Conservation (phyloP, 2,329 filamentous ascomycete genomes). For the Ophiocordyceps camponoti-saundersi region DNA sequence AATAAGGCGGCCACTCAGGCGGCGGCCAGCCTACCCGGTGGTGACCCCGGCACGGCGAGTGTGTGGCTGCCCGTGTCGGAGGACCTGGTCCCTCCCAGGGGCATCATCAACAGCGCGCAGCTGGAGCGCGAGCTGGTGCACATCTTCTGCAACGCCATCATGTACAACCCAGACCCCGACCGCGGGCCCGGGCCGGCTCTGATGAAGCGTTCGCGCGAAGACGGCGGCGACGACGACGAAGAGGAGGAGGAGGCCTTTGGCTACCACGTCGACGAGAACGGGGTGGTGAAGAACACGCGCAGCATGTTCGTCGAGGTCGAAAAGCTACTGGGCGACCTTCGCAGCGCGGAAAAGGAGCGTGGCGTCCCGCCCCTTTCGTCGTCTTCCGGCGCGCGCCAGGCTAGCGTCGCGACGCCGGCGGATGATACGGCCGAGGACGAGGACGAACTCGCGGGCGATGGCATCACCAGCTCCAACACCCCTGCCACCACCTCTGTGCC, state of each 20-base stretch:
- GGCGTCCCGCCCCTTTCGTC: constrained; percentile 16
- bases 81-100: constrained; percentile 70
- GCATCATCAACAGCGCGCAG: constrained; percentile 84
- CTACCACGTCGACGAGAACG: constrained; percentile 63
- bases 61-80: constrained; percentile 53
- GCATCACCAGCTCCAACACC: constrained; percentile 6
- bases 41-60: constrained; percentile 36
- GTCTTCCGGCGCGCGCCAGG: constrained; percentile 11
- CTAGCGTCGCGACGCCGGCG: constrained; percentile 21
- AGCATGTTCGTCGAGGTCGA: constrained; percentile 86
- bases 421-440: constrained; percentile 32
- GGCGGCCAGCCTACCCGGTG: constrained; percentile 42
- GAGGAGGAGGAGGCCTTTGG: constrained; percentile 30
- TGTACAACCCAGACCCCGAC: constrained; percentile 84
- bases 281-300: constrained; percentile 70
- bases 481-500: constrained; percentile 1
- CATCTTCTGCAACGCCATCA: constrained; percentile 96
- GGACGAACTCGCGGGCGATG: constrained; percentile 28
- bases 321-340: constrained; percentile 57
- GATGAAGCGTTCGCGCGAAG: constrained; percentile 24
- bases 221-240: no score
- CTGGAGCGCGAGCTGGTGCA: constrained; percentile 85
- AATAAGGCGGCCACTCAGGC: constrained; percentile 45
- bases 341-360: constrained; percentile 49
- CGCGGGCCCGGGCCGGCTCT: constrained; percentile 52